phyloP scores from a whole-genome alignment of 2,329 filamentous ascomycete genomes.

The Diaporthe humulicola region DNA sequence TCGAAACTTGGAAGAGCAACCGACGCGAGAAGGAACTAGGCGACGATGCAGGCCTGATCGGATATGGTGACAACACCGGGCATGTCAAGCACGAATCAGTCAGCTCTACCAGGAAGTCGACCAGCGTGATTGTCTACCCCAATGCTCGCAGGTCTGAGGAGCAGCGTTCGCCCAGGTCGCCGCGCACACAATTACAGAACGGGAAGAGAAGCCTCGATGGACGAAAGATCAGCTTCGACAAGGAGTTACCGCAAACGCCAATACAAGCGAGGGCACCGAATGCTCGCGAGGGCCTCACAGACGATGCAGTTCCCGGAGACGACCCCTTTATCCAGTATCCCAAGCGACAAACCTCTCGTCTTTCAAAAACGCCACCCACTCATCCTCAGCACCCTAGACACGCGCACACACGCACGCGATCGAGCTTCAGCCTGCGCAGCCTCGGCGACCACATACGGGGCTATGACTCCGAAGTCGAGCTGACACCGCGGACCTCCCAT shows the following conservation, averaged over 20 bases:
- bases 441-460: constrained; percentile 50
- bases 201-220: constrained; percentile 49
- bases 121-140: constrained; percentile 69
- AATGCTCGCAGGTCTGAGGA: constrained; percentile 49
- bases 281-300: constrained; percentile 72
- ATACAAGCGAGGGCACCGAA: constrained; percentile 73
- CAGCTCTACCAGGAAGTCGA: constrained; percentile 57
- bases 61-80: constrained; percentile 47
- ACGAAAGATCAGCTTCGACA: constrained; percentile 59
- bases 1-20: constrained; percentile 71
- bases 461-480: constrained; percentile 49
- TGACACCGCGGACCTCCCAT: constrained; percentile 53
- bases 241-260: constrained; percentile 59
- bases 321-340: constrained; percentile 68
- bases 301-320: constrained; percentile 71
- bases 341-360: constrained; percentile 66
- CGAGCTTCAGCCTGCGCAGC: constrained; percentile 58
- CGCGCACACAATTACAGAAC: constrained; percentile 39
- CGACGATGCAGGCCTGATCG: constrained; percentile 70
- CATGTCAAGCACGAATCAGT: constrained; percentile 54
- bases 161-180: constrained; percentile 47
- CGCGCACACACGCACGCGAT: constrained; percentile 59
- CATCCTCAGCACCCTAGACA: constrained; percentile 50
- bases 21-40: constrained; percentile 57
- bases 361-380: constrained; percentile 62